Percentiles rank a stretch among this genome's conserved stretches.
These are phyloP conservation scores for Colletotrichum caudatum DNA, from an alignment of 2,329 filamentous ascomycete genomes.

Conservation along the genomic window DNA sequence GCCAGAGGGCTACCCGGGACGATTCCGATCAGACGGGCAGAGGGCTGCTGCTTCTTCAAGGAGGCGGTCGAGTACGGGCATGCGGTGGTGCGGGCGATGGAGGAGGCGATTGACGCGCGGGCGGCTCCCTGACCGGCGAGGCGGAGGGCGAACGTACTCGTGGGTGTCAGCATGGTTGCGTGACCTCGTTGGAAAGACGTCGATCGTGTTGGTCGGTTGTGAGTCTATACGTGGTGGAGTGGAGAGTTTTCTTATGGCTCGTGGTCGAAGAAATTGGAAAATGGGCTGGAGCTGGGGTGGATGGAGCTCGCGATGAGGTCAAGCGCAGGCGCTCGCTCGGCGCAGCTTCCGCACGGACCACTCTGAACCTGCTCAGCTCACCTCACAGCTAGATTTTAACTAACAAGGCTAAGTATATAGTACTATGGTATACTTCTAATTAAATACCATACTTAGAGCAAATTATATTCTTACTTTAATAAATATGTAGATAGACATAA, in stretches of 20 bases:
- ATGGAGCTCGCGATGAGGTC: slow-evolving; percentile 40
- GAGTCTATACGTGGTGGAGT: not conserved
- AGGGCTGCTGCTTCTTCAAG: slow-evolving; percentile 22
- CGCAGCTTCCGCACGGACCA: slow-evolving; percentile 33
- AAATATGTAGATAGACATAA: too few relatives aligned
- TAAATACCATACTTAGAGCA: too few relatives aligned
- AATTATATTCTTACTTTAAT: too few relatives aligned
- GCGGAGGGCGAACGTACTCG: slow-evolving; percentile 50
- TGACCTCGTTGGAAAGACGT: not conserved
- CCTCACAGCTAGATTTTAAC: too few relatives aligned
- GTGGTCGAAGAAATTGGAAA: slow-evolving; percentile 27
- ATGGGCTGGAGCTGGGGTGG: slow-evolving; percentile 22
- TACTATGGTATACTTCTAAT: too few relatives aligned
- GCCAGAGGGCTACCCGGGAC: slow-evolving; percentile 31
- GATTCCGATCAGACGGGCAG: slow-evolving; percentile 41
- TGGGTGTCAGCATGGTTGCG: slow-evolving; percentile 47
- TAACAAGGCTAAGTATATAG: too few relatives aligned
- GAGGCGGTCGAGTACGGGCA: slow-evolving; percentile 49
- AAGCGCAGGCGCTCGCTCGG: slow-evolving; percentile 21
- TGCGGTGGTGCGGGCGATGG: slow-evolving; percentile 34
- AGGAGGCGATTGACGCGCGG: slow-evolving; percentile 34
- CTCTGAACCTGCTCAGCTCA: not conserved
- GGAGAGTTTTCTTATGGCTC: slow-evolving; percentile 12
- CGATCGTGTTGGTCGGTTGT: not conserved
- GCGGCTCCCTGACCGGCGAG: slow-evolving; percentile 46